phyloP scores from a whole-genome alignment of 2,329 filamentous ascomycete species.

The Elsinoe ampelina region DNA sequence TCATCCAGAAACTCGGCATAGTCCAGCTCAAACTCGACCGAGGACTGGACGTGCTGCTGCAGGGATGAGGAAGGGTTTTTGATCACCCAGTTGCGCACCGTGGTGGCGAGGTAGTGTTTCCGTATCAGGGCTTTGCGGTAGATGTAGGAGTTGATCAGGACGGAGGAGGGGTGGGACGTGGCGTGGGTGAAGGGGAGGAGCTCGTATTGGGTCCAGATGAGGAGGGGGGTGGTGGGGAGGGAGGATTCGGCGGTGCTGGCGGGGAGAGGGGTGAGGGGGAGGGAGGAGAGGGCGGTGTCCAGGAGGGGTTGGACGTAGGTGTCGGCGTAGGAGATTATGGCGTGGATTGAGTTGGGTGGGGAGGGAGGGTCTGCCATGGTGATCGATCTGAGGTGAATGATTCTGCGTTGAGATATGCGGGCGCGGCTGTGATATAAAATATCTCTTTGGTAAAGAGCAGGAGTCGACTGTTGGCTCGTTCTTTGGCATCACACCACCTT shows the following conservation, averaged over 20 bases:
- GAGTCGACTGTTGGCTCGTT: too few species aligned
- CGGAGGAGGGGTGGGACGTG: conserved; percentile 50
- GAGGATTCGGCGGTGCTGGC: conserved; percentile 42
- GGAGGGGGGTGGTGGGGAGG: conserved; percentile 44
- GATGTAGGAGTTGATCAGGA: conserved; percentile 78
- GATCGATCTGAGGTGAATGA: too few species aligned
- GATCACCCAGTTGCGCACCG: conserved; percentile 72
- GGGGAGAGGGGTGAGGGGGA: conserved; percentile 25
- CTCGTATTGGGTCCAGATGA: conserved; percentile 85
- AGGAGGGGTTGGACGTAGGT: conserved; percentile 83
- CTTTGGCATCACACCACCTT: too few species aligned
- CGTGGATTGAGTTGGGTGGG: conserved; percentile 33
- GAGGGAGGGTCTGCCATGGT: too few species aligned
- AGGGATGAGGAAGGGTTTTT: conserved; percentile 71
- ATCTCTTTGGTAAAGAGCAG: too few species aligned
- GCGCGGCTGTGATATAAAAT: too few species aligned
- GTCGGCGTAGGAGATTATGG: conserved; percentile 76
- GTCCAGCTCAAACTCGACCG: conserved; percentile 85
- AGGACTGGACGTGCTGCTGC: conserved; percentile 60
- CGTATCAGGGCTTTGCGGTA: conserved; percentile 94
- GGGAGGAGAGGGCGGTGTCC: conserved; percentile 60
- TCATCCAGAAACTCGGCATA: conserved; percentile 96
- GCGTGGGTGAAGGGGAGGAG: conserved; percentile 73
- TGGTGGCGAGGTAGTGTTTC: conserved; percentile 85
- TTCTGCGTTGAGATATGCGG: too few species aligned